Evolutionary conservation across 495 filamentous ascomycete species (phyloP).

Genomic region (Podospora fimiseda): DNA sequence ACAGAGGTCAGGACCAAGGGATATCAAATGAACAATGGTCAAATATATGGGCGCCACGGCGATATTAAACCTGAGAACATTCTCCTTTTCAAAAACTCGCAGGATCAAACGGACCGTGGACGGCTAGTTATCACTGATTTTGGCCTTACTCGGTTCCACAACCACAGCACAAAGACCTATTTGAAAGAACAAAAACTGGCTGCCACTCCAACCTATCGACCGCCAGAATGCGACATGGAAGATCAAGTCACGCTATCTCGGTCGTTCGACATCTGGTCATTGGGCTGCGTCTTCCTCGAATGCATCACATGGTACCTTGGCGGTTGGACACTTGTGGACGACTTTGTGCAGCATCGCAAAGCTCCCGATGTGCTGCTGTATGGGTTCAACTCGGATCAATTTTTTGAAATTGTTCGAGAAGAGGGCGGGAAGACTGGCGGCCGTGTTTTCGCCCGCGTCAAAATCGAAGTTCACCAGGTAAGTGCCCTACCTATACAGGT

Average conservation of each 20-base stretch:
- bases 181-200: not conserved
- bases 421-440: not conserved
- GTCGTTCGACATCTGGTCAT: constrained; percentile 21
- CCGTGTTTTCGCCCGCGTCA: not conserved
- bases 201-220: constrained; percentile 10
- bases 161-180: constrained; percentile 5
- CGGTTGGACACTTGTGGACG: constrained; percentile 1
- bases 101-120: not conserved
- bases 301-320: constrained; percentile 24
- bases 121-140: constrained; percentile 13
- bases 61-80: constrained; percentile 20
- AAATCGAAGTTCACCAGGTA: not conserved
- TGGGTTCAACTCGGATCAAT: not conserved
- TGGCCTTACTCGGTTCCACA: constrained; percentile 6
- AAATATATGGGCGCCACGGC: constrained; percentile 11
- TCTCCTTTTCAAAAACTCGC: not conserved
- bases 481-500: not conserved
- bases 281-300: constrained; percentile 25
- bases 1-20: not conserved
- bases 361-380: not conserved
- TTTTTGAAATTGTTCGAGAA: not conserved
- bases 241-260: not conserved
- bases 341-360: constrained; percentile 1
- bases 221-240: constrained; percentile 12
- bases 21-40: not conserved